These are phyloP conservation scores for Sclerotinia subarctica DNA, from an alignment of 2,329 filamentous ascomycete genomes.

Conservation along the genomic window DNA sequence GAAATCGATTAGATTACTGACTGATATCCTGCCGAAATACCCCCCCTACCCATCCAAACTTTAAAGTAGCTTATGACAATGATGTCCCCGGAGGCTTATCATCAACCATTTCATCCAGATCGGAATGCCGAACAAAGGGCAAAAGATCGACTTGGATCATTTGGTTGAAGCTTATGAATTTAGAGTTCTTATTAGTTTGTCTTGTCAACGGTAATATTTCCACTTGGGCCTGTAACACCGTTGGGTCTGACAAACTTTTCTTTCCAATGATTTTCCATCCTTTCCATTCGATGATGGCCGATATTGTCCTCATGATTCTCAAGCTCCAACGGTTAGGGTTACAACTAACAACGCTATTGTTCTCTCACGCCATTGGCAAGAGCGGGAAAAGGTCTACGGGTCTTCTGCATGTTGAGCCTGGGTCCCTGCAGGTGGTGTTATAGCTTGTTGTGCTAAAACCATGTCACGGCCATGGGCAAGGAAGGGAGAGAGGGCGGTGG, in stretches of 20 bases:
- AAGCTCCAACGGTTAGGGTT: not conserved
- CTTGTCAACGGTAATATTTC: conserved; percentile 3
- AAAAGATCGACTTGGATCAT: not conserved
- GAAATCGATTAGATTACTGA: not conserved
- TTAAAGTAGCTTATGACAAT: not conserved
- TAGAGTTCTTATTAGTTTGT: conserved; percentile 4
- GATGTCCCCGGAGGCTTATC: not conserved
- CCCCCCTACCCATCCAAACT: not conserved
- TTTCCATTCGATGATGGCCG: not conserved
- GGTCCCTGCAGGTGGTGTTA: not conserved
- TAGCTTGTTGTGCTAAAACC: not conserved
- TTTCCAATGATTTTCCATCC: not conserved
- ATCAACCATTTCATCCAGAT: not conserved
- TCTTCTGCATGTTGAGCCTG: conserved; percentile 5
- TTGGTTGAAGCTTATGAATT: not conserved
- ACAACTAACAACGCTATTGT: not conserved
- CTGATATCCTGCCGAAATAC: not conserved
- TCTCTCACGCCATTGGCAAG: not conserved
- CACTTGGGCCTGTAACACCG: not conserved
- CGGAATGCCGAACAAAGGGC: not conserved
- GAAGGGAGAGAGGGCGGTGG: conserved; percentile 9
- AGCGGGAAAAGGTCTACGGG: conserved; percentile 6
- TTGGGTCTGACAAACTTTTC: not conserved
- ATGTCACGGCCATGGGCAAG: not conserved
- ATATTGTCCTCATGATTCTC: not conserved